Conservation (phyloP, 108 stramenopile genomes). For the Asterionellopsis glacialis region DNA sequence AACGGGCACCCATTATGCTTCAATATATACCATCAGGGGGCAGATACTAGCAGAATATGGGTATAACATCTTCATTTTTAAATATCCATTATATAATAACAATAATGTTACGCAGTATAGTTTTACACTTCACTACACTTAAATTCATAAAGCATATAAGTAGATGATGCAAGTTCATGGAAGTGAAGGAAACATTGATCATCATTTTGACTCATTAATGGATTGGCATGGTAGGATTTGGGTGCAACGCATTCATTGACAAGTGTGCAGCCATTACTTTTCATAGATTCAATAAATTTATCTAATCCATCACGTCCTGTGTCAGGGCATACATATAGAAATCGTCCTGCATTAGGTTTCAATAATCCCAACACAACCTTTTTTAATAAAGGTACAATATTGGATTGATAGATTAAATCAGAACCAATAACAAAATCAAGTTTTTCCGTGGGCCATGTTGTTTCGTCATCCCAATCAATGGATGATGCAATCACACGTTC, state of each 20-base stretch:
- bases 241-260: constrained; percentile 36
- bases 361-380: constrained; percentile 55
- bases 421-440: constrained; percentile 78
- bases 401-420: constrained; percentile 82
- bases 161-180: constrained; percentile 58
- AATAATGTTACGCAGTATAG: not conserved
- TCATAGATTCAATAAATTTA: constrained; percentile 58
- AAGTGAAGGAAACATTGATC: constrained; percentile 82
- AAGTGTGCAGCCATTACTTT: constrained; percentile 17
- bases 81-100: no score
- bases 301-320: constrained; percentile 52
- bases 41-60: no score
- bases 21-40: no score
- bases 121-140: not conserved
- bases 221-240: constrained; percentile 45
- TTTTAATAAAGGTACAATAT: constrained; percentile 68
- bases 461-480: constrained; percentile 80
- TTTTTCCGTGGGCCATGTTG: constrained; percentile 69
- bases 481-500: constrained; percentile 12
- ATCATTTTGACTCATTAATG: constrained; percentile 57
- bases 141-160: constrained; percentile 77
- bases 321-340: constrained; percentile 60
- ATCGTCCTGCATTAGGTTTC: constrained; percentile 23
- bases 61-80: no score
- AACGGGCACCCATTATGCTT: no score